Percentiles rank a stretch among this genome's conserved stretches.
These are phyloP conservation scores for Aspergillus ustus DNA, from an alignment of 2,329 filamentous ascomycete species.

Conservation along the genomic window DNA sequence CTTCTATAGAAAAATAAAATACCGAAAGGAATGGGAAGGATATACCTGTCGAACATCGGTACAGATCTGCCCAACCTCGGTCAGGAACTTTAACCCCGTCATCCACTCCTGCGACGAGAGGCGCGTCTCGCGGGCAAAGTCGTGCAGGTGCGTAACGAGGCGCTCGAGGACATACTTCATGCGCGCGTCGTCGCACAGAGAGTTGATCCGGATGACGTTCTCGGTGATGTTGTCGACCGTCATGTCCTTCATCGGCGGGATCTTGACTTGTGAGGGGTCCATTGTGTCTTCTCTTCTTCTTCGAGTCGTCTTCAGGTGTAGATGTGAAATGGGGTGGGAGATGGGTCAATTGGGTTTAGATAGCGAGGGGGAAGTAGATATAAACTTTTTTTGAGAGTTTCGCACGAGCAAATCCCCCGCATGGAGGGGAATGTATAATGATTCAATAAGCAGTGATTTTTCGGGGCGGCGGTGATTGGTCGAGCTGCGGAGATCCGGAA, in stretches of 20 bases:
- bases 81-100: constrained; percentile 72
- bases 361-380: background rate
- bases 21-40: constrained; percentile 14
- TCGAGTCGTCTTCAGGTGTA: background rate
- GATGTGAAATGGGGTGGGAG: background rate
- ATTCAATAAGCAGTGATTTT: constrained; percentile 16
- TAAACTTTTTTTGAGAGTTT: background rate
- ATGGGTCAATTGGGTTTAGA: background rate
- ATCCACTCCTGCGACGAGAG: constrained; percentile 80
- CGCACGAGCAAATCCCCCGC: background rate
- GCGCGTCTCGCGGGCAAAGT: constrained; percentile 79
- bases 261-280: constrained; percentile 48
- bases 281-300: constrained; percentile 28
- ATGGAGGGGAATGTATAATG: constrained; percentile 9
- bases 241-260: constrained; percentile 65
- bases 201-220: constrained; percentile 76
- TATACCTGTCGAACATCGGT: constrained; percentile 72
- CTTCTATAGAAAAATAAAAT: background rate
- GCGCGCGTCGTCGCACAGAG: constrained; percentile 66
- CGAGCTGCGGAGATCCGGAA: background rate
- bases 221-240: constrained; percentile 81
- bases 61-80: constrained; percentile 73
- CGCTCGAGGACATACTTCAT: constrained; percentile 74
- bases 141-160: constrained; percentile 77
- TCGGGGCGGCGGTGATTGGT: background rate